A percentile compares a stretch with the other conserved stretches of the same genome.
Conservation (phyloP, 805 yeast genomes). For the Starmerella sp. region DNA sequence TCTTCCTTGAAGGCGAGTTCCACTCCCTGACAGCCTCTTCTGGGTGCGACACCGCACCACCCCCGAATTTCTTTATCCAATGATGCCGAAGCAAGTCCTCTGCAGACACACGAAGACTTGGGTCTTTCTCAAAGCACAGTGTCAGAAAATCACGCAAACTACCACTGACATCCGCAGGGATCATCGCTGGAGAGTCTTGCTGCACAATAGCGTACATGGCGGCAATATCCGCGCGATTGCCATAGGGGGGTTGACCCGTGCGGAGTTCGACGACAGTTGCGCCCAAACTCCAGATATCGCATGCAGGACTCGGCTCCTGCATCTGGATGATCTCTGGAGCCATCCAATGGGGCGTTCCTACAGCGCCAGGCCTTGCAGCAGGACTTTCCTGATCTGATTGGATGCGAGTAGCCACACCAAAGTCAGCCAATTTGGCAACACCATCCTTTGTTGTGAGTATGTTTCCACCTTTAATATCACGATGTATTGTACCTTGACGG, state of each 20-base stretch:
- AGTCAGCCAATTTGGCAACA: conserved; percentile 60
- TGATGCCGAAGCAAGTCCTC: conserved; percentile 43
- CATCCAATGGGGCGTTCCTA: conserved; percentile 98
- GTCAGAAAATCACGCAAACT: conserved; percentile 46
- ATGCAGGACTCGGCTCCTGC: conserved; percentile 63
- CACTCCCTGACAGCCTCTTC: conserved; percentile 25
- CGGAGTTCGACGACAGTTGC: conserved; percentile 85
- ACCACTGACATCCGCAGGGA: conserved; percentile 40
- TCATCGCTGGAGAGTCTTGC: conserved; percentile 45
- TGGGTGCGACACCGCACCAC: conserved; percentile 20
- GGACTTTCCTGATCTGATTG: conserved; percentile 16
- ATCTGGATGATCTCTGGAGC: conserved; percentile 88
- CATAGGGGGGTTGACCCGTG: conserved; percentile 81
- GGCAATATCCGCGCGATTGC: conserved; percentile 61
- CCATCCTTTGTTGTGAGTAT: conserved; percentile 51
- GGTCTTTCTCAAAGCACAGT: conserved; percentile 63
- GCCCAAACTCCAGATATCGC: conserved; percentile 80
- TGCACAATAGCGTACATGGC: conserved; percentile 76
- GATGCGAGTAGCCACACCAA: conserved; percentile 54
- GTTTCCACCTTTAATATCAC: conserved; percentile 71
- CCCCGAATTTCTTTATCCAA: conserved; percentile 40
- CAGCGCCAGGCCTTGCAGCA: conserved; percentile 28
- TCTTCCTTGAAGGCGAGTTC: conserved; percentile 22
- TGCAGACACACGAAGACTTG: conserved; percentile 48
- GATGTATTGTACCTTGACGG: conserved; percentile 61